Evolutionary conservation across 805 yeast species (phyloP).

Genomic region (Barnettozyma botsteinii): DNA sequence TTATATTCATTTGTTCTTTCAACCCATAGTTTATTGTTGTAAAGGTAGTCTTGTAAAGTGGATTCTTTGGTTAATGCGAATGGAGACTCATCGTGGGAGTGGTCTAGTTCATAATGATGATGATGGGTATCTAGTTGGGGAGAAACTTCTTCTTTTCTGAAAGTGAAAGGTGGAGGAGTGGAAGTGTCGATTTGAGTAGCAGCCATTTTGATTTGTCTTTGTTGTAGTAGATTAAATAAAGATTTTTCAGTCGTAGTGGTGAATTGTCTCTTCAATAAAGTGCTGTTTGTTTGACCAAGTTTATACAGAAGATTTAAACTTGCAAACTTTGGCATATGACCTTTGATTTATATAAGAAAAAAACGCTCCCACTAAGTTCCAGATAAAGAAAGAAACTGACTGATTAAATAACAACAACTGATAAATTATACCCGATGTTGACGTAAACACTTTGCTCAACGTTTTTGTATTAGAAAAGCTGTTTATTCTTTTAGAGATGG

Average conservation of each 20-base stretch:
- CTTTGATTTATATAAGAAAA: background rate
- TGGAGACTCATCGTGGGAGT: slow-evolving; percentile 15
- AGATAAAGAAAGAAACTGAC: background rate
- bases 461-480: background rate
- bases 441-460: background rate
- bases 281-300: no score
- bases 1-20: slow-evolving; percentile 30
- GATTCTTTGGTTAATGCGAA: slow-evolving; percentile 40
- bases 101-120: slow-evolving; percentile 5
- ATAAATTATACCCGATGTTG: background rate
- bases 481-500: background rate
- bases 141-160: background rate
- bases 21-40: slow-evolving; percentile 41
- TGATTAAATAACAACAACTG: background rate
- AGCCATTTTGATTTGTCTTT: slow-evolving; percentile 5
- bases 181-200: slow-evolving; percentile 5
- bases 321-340: background rate
- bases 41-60: slow-evolving; percentile 41
- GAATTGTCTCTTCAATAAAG: slow-evolving; percentile 3
- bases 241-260: background rate
- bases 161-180: slow-evolving; percentile 2
- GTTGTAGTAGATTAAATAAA: slow-evolving; percentile 5
- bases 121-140: slow-evolving; percentile 8
- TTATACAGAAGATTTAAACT: background rate
- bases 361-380: background rate